A percentile compares a stretch with the other conserved stretches of the same genome.
phyloP scores from a whole-genome alignment of 345 rosid genomes.

The Triadica sebifera region DNA sequence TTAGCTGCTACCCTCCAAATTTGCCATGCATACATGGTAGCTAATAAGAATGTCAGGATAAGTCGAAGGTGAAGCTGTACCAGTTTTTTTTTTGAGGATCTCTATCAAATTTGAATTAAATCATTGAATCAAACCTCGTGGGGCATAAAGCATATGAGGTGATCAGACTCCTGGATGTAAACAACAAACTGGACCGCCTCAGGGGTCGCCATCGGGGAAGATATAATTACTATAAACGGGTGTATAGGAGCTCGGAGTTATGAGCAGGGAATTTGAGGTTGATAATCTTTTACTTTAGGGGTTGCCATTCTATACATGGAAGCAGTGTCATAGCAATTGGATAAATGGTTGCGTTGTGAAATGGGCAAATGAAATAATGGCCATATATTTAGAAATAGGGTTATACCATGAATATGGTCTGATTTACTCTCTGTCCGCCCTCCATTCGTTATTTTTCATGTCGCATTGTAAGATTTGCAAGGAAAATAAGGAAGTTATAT shows the following conservation, averaged over 20 bases:
- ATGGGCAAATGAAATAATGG: conserved; percentile 26
- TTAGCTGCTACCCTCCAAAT: conserved; percentile 54
- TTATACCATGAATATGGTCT: not conserved
- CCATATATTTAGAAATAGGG: conserved; percentile 14
- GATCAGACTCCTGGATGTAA: conserved; percentile 3
- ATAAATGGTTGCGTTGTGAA: conserved; percentile 18
- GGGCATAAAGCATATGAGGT: not conserved
- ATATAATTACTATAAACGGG: not conserved
- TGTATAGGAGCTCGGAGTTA: conserved; percentile 5
- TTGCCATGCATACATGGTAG: conserved; percentile 34
- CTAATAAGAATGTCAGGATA: conserved; percentile 12
- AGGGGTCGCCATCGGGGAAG: conserved; percentile 3
- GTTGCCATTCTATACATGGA: conserved; percentile 32
- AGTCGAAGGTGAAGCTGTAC: not conserved
- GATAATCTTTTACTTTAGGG: not conserved
- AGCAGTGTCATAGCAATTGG: conserved; percentile 26
- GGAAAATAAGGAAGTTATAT: not conserved
- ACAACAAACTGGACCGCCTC: not conserved
- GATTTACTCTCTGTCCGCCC: too few relatives aligned
- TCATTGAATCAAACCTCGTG: conserved; percentile 9
- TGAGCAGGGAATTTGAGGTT: not conserved
- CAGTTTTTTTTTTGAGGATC: conserved; percentile 3
- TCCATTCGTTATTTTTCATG: not conserved
- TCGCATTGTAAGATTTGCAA: conserved; percentile 2
- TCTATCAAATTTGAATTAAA: not conserved